These are phyloP conservation scores for Naganishia antarctica DNA, from an alignment of 768 basidiomycete genomes.

Conservation along the genomic window DNA sequence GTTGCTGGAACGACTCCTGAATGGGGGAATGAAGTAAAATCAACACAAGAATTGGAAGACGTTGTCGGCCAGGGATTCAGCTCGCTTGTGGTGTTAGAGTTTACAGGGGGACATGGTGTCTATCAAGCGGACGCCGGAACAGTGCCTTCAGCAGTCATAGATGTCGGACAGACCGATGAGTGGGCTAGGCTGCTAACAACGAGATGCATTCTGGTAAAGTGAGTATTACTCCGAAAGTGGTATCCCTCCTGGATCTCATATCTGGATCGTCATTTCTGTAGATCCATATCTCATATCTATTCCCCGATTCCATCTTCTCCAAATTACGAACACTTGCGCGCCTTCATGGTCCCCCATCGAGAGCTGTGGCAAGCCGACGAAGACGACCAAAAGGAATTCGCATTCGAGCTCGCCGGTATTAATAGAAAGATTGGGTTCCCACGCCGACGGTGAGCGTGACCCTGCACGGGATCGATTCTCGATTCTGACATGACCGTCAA, in stretches of 20 bases:
- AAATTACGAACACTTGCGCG: slow-evolving; percentile 57
- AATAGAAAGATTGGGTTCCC: slow-evolving; percentile 24
- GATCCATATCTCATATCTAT: slow-evolving; percentile 73
- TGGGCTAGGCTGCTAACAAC: slow-evolving; percentile 68
- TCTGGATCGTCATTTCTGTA: slow-evolving; percentile 41
- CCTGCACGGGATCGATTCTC: too few relatives aligned
- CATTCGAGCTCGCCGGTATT: slow-evolving; percentile 16
- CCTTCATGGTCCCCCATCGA: background rate
- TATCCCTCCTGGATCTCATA: background rate
- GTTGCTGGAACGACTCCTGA: slow-evolving; percentile 55
- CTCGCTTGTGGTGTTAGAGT: slow-evolving; percentile 23
- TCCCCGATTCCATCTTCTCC: slow-evolving; percentile 66
- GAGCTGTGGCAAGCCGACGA: slow-evolving; percentile 14
- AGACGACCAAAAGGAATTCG: slow-evolving; percentile 21
- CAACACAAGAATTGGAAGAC: slow-evolving; percentile 16
- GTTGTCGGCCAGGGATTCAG: slow-evolving; percentile 12
- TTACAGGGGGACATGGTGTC: slow-evolving; percentile 17
- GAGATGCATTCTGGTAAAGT: slow-evolving; percentile 82
- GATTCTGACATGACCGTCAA: background rate
- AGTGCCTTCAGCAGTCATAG: slow-evolving; percentile 50
- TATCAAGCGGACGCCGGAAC: slow-evolving; percentile 25
- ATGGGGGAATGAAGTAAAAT: slow-evolving; percentile 39
- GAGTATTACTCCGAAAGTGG: slow-evolving; percentile 33
- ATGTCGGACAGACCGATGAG: slow-evolving; percentile 56
- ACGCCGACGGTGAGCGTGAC: slow-evolving; percentile 4